These are phyloP conservation scores for Yamadazyma scolyti DNA, from an alignment of 805 yeast genomes.

Conservation along the genomic window DNA sequence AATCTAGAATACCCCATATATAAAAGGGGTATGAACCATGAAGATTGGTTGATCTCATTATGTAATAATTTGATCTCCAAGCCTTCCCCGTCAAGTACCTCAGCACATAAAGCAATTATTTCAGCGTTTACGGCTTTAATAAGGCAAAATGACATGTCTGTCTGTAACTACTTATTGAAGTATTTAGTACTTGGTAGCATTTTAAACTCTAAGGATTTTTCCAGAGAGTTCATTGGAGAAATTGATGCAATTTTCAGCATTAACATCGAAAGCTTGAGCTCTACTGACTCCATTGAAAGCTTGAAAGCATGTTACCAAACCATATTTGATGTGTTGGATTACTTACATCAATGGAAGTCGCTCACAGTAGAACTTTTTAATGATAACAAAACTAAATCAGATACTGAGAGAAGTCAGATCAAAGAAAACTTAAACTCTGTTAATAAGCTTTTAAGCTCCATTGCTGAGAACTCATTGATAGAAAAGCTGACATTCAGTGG, in stretches of 20 bases:
- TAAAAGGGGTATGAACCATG: slow-evolving; percentile 49
- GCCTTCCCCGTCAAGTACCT: too few species aligned
- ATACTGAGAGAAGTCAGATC: slow-evolving; percentile 8
- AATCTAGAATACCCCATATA: slow-evolving; percentile 60
- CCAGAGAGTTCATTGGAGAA: slow-evolving; percentile 52
- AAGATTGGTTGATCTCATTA: slow-evolving; percentile 69
- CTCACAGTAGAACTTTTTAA: slow-evolving; percentile 28
- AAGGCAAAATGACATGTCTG: slow-evolving; percentile 63
- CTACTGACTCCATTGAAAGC: slow-evolving; percentile 54
- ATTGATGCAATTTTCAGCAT: slow-evolving; percentile 54
- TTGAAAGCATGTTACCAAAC: slow-evolving; percentile 66
- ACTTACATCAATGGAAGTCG: slow-evolving; percentile 74
- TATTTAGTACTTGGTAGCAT: slow-evolving; percentile 68
- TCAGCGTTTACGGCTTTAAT: slow-evolving; percentile 61
- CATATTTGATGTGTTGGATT: slow-evolving; percentile 76
- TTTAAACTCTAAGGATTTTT: slow-evolving; percentile 39
- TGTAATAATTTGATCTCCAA: slow-evolving; percentile 63
- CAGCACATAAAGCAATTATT: slow-evolving; percentile 48
- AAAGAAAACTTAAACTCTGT: slow-evolving; percentile 27
- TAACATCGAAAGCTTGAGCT: slow-evolving; percentile 23
- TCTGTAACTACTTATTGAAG: slow-evolving; percentile 72
- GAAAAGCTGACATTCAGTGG: slow-evolving; percentile 76
- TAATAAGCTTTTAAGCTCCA: slow-evolving; percentile 44
- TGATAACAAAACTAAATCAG: slow-evolving; percentile 3
- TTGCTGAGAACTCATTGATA: slow-evolving; percentile 73